These are phyloP conservation scores for Eudorina sp. DNA, from an alignment of 139 green algal genomes.

Conservation along the genomic window DNA sequence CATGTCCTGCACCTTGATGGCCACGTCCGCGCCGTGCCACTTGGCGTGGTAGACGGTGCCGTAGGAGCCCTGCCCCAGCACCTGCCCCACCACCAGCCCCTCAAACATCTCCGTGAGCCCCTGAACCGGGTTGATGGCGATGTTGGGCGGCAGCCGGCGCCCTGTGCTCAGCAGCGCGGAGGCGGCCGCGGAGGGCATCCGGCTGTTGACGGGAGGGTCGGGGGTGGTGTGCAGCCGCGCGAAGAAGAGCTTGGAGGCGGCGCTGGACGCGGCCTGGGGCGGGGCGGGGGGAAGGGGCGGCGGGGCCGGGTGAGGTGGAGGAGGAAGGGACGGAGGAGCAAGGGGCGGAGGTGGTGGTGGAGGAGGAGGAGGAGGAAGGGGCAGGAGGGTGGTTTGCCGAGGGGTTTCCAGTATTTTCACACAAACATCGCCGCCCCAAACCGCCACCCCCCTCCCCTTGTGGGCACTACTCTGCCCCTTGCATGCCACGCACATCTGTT, in stretches of 20 bases:
- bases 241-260: slow-evolving; percentile 34
- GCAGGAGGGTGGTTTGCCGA: too few relatives aligned
- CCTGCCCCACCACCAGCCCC: slow-evolving; percentile 42
- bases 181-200: not conserved
- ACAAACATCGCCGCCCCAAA: too few relatives aligned
- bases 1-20: slow-evolving; percentile 57
- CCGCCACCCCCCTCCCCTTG: too few relatives aligned
- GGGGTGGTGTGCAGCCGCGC: slow-evolving; percentile 45
- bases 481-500: too few relatives aligned
- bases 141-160: slow-evolving; percentile 10
- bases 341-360: not conserved
- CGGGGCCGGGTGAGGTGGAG: not conserved
- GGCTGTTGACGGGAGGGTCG: slow-evolving; percentile 41
- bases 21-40: slow-evolving; percentile 52
- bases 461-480: too few relatives aligned
- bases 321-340: too few relatives aligned
- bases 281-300: not conserved
- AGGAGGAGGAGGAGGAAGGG: too few relatives aligned
- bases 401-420: too few relatives aligned
- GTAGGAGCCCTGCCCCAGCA: slow-evolving; percentile 53
- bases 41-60: slow-evolving; percentile 53
- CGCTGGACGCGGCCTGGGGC: not conserved
- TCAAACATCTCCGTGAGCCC: slow-evolving; percentile 37
- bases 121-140: slow-evolving; percentile 44
- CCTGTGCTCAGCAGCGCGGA: slow-evolving; percentile 15